A percentile compares a stretch with the other conserved stretches of the same genome.
These are phyloP conservation scores for Laguncularia racemosa DNA, from an alignment of 345 rosid genomes.

Conservation along the genomic window DNA sequence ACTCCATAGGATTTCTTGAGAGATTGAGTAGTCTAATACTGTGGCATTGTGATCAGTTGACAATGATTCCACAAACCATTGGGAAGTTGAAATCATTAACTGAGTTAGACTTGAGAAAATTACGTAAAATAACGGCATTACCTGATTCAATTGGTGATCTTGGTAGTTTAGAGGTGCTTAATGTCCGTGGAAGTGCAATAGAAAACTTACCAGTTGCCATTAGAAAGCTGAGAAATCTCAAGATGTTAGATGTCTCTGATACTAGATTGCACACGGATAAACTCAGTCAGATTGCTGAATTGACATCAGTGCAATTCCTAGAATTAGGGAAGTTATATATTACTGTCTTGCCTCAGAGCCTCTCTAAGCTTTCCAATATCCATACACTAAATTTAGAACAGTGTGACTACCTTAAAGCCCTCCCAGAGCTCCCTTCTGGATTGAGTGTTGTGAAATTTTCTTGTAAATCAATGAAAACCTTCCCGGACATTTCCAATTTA, in stretches of 20 bases:
- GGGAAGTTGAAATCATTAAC: neutral
- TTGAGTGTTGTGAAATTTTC: neutral
- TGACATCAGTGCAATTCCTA: no score
- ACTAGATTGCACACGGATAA: fast-evolving
- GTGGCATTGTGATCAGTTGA: neutral
- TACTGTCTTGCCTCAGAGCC: no score
- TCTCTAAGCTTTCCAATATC: neutral
- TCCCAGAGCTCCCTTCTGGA: neutral
- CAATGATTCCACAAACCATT: fast-evolving
- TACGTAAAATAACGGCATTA: neutral
- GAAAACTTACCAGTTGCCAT: neutral
- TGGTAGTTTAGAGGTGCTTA: neutral
- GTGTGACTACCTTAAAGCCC: neutral
- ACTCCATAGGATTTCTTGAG: neutral
- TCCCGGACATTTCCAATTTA: neutral
- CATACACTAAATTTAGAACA: no score
- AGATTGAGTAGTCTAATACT: neutral
- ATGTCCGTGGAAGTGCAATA: neutral
- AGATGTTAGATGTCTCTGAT: neutral
- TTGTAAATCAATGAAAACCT: fast-evolving
- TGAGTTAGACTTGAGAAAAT: neutral
- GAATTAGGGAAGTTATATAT: no score
- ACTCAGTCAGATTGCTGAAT: no score
- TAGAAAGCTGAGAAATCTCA: neutral
- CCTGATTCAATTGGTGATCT: neutral